Evolutionary conservation across 805 yeast genomes (phyloP).

Genomic region (Hanseniaspora hatyaiensis): DNA sequence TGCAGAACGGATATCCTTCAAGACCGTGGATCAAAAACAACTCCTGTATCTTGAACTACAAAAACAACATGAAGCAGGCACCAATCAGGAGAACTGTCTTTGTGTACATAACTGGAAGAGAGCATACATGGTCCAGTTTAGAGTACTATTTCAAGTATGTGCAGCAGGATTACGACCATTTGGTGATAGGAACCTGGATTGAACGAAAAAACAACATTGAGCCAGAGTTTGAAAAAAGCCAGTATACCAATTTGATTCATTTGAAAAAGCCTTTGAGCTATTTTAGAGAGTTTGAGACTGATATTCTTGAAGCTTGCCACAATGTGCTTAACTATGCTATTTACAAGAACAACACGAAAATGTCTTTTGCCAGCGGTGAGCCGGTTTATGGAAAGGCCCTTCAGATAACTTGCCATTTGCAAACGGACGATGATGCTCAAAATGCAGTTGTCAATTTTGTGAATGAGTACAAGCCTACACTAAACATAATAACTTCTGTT

Average conservation of each 20-base stretch:
- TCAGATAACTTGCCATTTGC: constrained; percentile 28
- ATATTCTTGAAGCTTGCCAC: constrained; percentile 11
- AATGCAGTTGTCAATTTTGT: constrained; percentile 22
- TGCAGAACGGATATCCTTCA: constrained; percentile 27
- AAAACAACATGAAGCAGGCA: neutral
- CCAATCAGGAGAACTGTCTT: constrained; percentile 35
- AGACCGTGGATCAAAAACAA: constrained; percentile 22
- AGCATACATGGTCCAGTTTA: constrained; percentile 63
- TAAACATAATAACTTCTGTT: constrained; percentile 28
- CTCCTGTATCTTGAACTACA: constrained; percentile 9
- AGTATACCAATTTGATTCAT: constrained; percentile 11
- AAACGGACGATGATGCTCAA: constrained; percentile 24
- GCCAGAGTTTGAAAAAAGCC: constrained; percentile 21
- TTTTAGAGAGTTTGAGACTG: neutral
- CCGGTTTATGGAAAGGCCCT: too few species aligned
- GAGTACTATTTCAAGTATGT: constrained; percentile 54
- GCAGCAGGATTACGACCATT: constrained; percentile 51
- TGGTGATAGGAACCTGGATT: constrained; percentile 48
- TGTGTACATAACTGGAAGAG: constrained; percentile 53
- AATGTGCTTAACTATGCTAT: constrained; percentile 12
- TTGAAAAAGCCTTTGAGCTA: neutral
- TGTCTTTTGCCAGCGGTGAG: too few species aligned
- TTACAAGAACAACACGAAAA: constrained; percentile 7
- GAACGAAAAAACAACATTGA: constrained; percentile 19
- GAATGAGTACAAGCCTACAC: constrained; percentile 26